Evolutionary conservation across 345 rosid species (phyloP), one percentile per base, ranked within the genome.

Genomic region (Salix exigua): DNA sequence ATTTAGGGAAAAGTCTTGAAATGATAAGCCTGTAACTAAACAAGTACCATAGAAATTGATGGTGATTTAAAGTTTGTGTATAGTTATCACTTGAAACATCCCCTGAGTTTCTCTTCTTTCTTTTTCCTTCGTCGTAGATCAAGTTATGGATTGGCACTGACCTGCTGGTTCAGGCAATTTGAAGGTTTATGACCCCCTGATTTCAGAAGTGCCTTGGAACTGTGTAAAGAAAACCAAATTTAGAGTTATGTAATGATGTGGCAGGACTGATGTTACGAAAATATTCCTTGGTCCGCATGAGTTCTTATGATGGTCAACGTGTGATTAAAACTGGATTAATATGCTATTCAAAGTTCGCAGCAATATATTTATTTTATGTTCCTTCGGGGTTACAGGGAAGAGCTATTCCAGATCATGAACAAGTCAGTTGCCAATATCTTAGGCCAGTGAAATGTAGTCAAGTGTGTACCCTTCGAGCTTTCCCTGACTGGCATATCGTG

Each of bases 341-440:
- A 26, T 18, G 14, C 38, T 62, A 16, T 50, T 28, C 28, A 23
- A 8, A 58, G 66, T 25, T 66, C 72, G 44, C 44, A 68, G 50
- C 38, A 33, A 40, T 67, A 38, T 71, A 31, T 37, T 23, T 38
- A 51, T n/a, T 23, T 1, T 44, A 68, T 46, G 21, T 55, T 71
- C 14, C 76, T 62, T 19, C 46, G 26, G 53, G 33, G 18, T 68
- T 28, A 42, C 81, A 95, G 99, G 87, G 91, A 90, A 78, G 99
- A 93, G 85, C 87, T 96, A 19, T 75, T 84, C 68, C 86, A 86
- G 80, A 87, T 83, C 78, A 78, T 91, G 79, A 88, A 87, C 79
- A 91, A 88, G 83, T 83, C 91, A 19, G 40, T 90, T 70, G 87
- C 92, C 2, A 78, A 83, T 72, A 70, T 93, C 75, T 87, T 93